Conservation (phyloP, 352 stramenopile species). For the Phytophthora sp. region DNA sequence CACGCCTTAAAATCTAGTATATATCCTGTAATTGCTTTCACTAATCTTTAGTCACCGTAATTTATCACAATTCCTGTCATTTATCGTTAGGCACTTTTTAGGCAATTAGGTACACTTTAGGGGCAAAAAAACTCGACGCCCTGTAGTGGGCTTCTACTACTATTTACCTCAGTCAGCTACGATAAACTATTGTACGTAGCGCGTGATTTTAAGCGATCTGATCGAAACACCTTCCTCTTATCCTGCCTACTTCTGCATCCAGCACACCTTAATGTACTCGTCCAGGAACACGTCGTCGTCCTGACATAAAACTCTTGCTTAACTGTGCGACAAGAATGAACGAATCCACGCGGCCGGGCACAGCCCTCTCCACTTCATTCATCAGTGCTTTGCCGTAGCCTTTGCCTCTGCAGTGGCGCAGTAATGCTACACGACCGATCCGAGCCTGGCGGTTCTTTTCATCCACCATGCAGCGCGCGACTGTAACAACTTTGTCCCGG, state of each 20-base stretch:
- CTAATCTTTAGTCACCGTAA: too few species aligned
- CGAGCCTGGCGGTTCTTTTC: conserved; percentile 1
- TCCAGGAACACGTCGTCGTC: conserved; percentile 7
- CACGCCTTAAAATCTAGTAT: too few species aligned
- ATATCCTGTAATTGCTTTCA: too few species aligned
- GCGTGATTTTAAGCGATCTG: too few species aligned
- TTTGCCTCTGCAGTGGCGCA: conserved; percentile 1
- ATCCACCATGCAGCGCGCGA: conserved; percentile 2
- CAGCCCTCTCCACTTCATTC: conserved; percentile 2
- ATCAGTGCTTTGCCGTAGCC: conserved; percentile 1
- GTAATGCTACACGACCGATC: conserved; percentile 6
- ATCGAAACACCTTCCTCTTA: too few species aligned
- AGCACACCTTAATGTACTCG: conserved; percentile 12
- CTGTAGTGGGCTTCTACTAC: too few species aligned
- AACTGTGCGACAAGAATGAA: conserved; percentile 4
- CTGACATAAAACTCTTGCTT: conserved; percentile 1
- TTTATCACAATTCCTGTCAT: too few species aligned
- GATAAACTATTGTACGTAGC: too few species aligned
- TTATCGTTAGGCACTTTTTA: too few species aligned
- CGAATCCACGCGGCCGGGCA: background rate
- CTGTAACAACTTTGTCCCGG: conserved; percentile 1
- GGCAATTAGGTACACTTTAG: too few species aligned
- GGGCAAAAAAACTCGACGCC: too few species aligned
- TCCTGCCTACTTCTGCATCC: conserved; percentile 4
- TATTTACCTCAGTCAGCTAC: too few species aligned